Evolutionary conservation across 129 eudicot species (phyloP), one percentile per base, ranked within the genome.

Genomic region (Saposhnikovia divaricata): DNA sequence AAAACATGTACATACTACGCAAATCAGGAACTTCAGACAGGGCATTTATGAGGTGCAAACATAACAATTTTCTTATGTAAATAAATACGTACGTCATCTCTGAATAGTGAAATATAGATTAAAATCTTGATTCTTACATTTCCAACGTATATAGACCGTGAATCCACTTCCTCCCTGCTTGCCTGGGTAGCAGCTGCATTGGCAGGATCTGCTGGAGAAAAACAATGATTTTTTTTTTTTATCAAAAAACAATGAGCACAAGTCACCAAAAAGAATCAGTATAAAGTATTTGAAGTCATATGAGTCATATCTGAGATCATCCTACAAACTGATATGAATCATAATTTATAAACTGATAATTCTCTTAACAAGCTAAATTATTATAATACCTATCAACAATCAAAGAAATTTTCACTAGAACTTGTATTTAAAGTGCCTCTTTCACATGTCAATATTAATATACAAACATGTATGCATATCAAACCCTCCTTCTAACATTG

Each of bases 71-170:
- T 7, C 27, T 40, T 9, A 43, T 44, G 4, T 43, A 2, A 6
- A 71, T 3, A n/a, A 31, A 69, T 69, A 69, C 3, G 23, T 15
- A 18, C 2, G 11, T 3, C 7, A 73, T 73, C 37, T n/a, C 55
- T 43, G 46, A 11, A 73, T 4, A 10, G 9, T 73, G 55, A 73
- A 73, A 27, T 14, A 25, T 45, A 45, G 19, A 70, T 1, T 5
- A 70, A 40, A 73, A 46, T 39, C 31, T 25, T 44, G 53, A n/a
- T 86, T 47, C 98, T 93, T 83, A 93, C 98, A 87, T 93, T 93
- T 84, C 98, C 97, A 84, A 93, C 98, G 85, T 80, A 93, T 48
- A 93, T 87, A 0, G 98, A 93, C 53, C 98, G 86, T 75, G 95
- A 77, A 86, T 93, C 98, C 73, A 93, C 96, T 82, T 93, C 98